Evolutionary conservation across 1,284 basidiomycete species (phyloP), one percentile per base, ranked within the genome.

Genomic region (Cryptococcus sp.): DNA sequence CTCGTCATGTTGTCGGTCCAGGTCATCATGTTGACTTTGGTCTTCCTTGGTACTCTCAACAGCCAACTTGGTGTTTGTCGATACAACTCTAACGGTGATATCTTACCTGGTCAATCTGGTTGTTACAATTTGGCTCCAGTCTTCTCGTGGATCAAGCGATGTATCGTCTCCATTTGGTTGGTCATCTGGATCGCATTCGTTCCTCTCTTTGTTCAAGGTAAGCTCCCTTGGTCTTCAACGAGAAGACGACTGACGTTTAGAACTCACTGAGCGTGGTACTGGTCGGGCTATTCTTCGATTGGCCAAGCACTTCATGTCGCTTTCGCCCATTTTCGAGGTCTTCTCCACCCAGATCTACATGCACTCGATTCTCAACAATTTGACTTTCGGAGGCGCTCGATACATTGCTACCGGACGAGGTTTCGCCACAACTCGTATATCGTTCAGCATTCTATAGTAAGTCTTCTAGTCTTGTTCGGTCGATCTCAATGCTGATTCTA

Each of bases 361-460:
- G 48, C 89, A 97, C 69, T 96, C 92, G 25, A 92, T 96, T 70
- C 77, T 94, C 61, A 94, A 85, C 75, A 92, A 96, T 76, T 78
- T 96, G 78, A 92, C 89, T 3, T 94, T 94, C 58, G 92, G 92
- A 76, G 92, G 92, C 55, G 92, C 92, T 48, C 84, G 92, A 55
- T 97, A 96, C 76, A 97, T 97, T 63, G 91, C 92, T n/a, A 97
- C 92, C n/a, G 92, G 92, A 53, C 88, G 92, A 82, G 92, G 92
- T 41, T 97, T 97, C 70, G 92, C 92, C 16, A 96, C 92, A 7
- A 88, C 89, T 19, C 82, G 92, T 52, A 89, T 94, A 60, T 87
- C 86, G 57, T 97, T 97, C 80, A 87, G 84, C 69, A 92, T 92
- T 61, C 78, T 96, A 19, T 93, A 91, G 61, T 67, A 42, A 63